Conservation (phyloP, 352 stramenopile species). For the Globisporangium ultimum region DNA sequence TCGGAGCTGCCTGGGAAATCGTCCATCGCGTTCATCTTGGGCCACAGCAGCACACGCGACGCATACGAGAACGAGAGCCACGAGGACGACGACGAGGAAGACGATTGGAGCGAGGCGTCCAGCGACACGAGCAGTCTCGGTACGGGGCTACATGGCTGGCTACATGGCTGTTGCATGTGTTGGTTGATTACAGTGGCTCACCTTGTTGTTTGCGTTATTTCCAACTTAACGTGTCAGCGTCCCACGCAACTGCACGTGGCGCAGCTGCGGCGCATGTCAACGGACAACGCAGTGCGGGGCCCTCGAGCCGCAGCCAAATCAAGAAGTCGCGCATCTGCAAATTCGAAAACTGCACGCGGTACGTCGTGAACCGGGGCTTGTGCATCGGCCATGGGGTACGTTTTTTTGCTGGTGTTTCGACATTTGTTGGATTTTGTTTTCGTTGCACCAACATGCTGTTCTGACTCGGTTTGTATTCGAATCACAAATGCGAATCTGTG, state of each 20-base stretch:
- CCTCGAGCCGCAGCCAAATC: constrained; percentile 16
- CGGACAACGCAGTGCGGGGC: not conserved
- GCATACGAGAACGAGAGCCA: not conserved
- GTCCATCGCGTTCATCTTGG: constrained; percentile 31
- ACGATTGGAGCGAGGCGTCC: constrained; percentile 17
- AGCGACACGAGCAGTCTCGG: constrained; percentile 24
- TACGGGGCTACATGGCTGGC: not conserved
- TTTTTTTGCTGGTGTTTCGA: not conserved
- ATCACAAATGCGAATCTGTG: constrained; percentile 8
- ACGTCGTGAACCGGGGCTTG: constrained; percentile 71
- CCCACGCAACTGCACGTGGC: not conserved
- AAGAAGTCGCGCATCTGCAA: constrained; percentile 80
- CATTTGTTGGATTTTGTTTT: not conserved
- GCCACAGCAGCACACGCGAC: constrained; percentile 3
- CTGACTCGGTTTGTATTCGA: too few relatives aligned
- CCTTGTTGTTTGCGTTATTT: not conserved
- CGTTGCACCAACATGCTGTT: not conserved
- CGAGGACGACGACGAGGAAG: constrained; percentile 13
- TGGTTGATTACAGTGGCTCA: not conserved
- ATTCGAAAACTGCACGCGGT: constrained; percentile 68
- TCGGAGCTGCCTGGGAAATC: constrained; percentile 14
- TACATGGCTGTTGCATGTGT: not conserved
- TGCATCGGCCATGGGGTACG: constrained; percentile 70
- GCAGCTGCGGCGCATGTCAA: not conserved
- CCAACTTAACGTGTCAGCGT: too few relatives aligned